Evolutionary conservation across 2,329 filamentous ascomycete genomes (phyloP).

Genomic region (Colletotrichum graminicola): DNA sequence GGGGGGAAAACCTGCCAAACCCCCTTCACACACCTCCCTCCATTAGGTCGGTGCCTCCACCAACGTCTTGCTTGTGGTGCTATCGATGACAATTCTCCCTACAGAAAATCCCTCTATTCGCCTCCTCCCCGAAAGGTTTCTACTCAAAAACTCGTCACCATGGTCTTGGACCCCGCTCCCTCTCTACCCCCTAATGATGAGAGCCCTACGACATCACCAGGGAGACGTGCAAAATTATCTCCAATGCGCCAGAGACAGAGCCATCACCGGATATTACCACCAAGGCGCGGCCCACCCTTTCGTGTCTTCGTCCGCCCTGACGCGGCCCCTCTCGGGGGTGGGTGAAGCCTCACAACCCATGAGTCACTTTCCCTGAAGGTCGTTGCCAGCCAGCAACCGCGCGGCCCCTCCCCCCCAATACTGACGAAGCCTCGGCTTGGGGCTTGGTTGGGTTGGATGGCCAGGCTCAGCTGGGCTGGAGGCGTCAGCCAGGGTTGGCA

Average conservation of each 20-base stretch:
- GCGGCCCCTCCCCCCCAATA: not conserved
- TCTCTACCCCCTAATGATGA: not conserved
- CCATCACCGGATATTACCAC: slow-evolving; percentile 22
- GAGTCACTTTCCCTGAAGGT: slow-evolving; percentile 30
- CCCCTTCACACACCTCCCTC: not conserved
- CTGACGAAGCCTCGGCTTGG: slow-evolving; percentile 10
- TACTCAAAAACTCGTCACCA: slow-evolving; percentile 11
- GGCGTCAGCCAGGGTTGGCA: not conserved
- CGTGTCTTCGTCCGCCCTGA: not conserved
- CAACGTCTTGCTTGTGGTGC: slow-evolving; percentile 5
- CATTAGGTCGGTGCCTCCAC: slow-evolving; percentile 18
- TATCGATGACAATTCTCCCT: slow-evolving; percentile 4
- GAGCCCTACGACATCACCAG: slow-evolving; percentile 11
- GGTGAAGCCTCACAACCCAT: slow-evolving; percentile 22
- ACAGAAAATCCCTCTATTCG: slow-evolving; percentile 29
- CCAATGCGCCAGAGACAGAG: slow-evolving; percentile 9
- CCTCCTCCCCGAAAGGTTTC: not conserved
- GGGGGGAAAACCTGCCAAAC: not conserved
- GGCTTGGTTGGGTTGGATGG: too few species aligned
- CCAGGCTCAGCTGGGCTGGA: slow-evolving; percentile 22
- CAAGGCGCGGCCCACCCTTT: not conserved
- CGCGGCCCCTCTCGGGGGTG: not conserved
- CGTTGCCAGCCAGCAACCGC: not conserved
- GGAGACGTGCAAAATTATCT: slow-evolving; percentile 13
- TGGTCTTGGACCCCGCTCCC: slow-evolving; percentile 14